Evolutionary conservation across 345 rosid genomes (phyloP).

Genomic region (Geranium brycei): DNA sequence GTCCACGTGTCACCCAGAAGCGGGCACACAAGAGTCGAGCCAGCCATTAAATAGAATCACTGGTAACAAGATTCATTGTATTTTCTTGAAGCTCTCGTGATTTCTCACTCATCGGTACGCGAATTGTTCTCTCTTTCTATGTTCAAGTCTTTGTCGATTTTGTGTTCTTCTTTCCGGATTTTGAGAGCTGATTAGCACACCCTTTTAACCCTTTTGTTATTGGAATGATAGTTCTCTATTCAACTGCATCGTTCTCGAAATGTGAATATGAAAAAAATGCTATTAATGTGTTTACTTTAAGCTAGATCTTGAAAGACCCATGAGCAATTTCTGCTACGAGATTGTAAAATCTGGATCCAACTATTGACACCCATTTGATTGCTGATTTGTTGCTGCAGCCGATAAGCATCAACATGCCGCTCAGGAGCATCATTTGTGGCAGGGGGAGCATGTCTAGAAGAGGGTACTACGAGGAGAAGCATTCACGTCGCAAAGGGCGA

Average conservation of each 20-base stretch:
- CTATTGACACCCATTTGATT: too few species aligned
- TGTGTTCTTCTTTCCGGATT: background rate
- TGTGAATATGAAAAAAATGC: too few species aligned
- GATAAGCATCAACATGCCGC: background rate
- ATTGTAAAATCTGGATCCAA: background rate
- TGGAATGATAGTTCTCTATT: background rate
- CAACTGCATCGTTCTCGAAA: background rate
- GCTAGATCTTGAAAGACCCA: background rate
- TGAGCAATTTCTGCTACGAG: background rate
- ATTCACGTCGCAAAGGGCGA: background rate
- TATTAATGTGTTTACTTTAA: background rate
- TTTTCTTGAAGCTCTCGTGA: background rate
- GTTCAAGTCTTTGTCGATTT: background rate
- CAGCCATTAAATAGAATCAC: too few species aligned
- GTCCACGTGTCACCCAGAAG: too few species aligned
- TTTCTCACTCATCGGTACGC: background rate
- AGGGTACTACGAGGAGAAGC: background rate
- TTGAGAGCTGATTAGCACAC: background rate
- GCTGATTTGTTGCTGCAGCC: background rate
- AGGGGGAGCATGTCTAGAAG: background rate
- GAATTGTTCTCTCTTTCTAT: background rate
- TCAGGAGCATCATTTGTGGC: background rate
- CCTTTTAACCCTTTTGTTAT: background rate
- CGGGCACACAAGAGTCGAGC: too few species aligned
- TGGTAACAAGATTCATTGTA: too few species aligned